Base-by-base conservation (phyloP, 1,284 basidiomycete genomes). In the Agroathelia rolfsii region DNA sequence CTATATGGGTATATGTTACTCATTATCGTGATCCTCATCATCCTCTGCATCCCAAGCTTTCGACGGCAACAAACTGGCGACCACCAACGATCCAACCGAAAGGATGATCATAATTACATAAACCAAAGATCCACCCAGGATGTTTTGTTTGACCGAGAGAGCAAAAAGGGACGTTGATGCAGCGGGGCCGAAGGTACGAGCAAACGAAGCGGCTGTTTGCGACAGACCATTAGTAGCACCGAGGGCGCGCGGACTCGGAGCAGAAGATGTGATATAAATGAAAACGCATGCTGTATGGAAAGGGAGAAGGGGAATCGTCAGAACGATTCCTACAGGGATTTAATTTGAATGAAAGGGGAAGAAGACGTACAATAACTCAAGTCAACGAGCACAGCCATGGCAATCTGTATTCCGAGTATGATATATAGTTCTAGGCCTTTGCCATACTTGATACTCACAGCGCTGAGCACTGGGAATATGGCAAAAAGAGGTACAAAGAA, bases 141-240 rank as follows among this genome's bases (percentile, higher is more conserved):
- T 66, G n/a, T 65, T 59, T 38, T 64, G 59, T 40, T 70, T 59
- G 11, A 76, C 64, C 2, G 77, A 78, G 8, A 79, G 48, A 16
- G 80, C 80, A 52, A 78, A 83, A 35, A 82, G 59, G 22, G 78
- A 80, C 25, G 73, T 76, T 1, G 75, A 61, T 3, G 63, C 52
- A 2, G 76, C 76, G 9, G 87, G 86, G 2, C 85, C 85, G 39
- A 88, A 46, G 35, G 69, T 68, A 21, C 69, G 59, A 7, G 65
- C 52, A 18, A 61, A 51, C 6, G 68, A 72, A n/a, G 72, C 69
- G 11, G 57, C 47, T 51, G 70, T 69, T 59, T 76, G 76, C 3
- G 72, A 69, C 0, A 78, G 63, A 4, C 83, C 85, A 46, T 87
- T 88, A 10, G 82, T 83, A 7, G 80, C 74, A 11, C 87, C 87